Base-by-base conservation (phyloP, 2,329 filamentous ascomycete species). In the Pyrenophora tritici-repentis region DNA sequence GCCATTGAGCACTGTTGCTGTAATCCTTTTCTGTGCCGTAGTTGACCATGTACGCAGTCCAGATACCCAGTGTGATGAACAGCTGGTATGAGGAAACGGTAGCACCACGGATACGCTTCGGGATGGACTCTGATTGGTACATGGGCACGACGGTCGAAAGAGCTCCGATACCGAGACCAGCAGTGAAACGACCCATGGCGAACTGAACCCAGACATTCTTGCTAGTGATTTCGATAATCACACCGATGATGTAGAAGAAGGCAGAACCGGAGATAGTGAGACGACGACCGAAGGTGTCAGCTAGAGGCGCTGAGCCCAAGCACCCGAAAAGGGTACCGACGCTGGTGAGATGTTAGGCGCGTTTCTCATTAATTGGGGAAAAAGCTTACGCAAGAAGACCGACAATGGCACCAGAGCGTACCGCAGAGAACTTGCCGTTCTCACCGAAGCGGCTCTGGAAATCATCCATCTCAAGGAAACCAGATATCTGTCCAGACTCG, bases 261-360 rank as follows among this genome's bases (percentile, higher is more conserved):
- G 84, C 81, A 32, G 84, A 82, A 33, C 76, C 70, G 13, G 83
- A 84, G 59, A 89, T 89, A 17, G 83, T 82, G 8, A 82, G 73
- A 35, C 82, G 80, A 9, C 86, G 83, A 34, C 86, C 86, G 47
- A 87, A 76, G 2, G 71, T 73, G 55, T 88, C 86, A 39, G 85
- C 83, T 33, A 88, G 75, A 35, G 82, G 83, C 14, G 84, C 77
- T 17, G 76, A 76, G 40, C 73, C 70, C 6, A 91, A 77, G 12
- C 87, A 83, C 34, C 89, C 89, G 54, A 90, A 84, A 67, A 91
- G 90, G 12, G 88, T 91, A 41, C 88, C 88, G 31, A 86, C 85
- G 0, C 65, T 67, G 33, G 14, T 3, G 42, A 16, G 13, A 26
- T 42, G 44, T 66, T 36, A 62, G 47, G 34, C 6, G 24, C 12